Evolutionary conservation across 495 filamentous ascomycete genomes (phyloP), one percentile per base, ranked within the genome.

Genomic region (Podospora conica): DNA sequence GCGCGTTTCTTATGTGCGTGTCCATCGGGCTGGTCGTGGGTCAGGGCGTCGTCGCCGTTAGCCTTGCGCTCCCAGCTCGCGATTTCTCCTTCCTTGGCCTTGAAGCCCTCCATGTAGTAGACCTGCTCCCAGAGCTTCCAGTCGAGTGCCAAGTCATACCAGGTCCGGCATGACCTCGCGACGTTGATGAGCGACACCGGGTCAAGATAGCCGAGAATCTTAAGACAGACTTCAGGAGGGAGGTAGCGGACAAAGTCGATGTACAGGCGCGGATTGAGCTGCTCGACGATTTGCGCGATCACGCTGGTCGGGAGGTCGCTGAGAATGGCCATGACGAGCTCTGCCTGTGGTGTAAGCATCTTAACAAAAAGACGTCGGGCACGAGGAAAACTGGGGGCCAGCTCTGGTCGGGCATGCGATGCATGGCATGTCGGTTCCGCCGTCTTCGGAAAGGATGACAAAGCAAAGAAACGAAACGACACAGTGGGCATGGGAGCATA

Each of bases 171-270:
- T 5, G 89, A 85, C 31, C 86, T 82, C 8, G 92, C 91, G 8
- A 92, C 90, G 64, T 85, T 86, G 63, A 97, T 79, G 53, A 98
- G 82, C 8, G 90, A 90, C 15, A 84, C 73, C 1, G 91, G 87
- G 53, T 91, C 88, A 29, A 98, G 86, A 72, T 91, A 96, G 29
- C 89, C 90, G 53, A 98, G 88, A 18, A 97, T 88, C 70, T 95
- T 88, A 62, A 92, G 87, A 59, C 90, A 93, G 64, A 98, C 86
- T 74, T 98, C 95, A 1, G 90, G 86, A 0, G 95, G 95, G 9
- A 98, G 85, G 70, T 90, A 86, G 65, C 86, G 77, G 29, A 96
- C 85, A 56, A 96, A 96, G 77, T 98, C 92, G 78, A 97, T 91
- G 76, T 97, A 92, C 24, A 96, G 87, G 7, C 91, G 85, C 9